Conservation (phyloP, 805 yeast genomes). For the Spathaspora arborariae region DNA sequence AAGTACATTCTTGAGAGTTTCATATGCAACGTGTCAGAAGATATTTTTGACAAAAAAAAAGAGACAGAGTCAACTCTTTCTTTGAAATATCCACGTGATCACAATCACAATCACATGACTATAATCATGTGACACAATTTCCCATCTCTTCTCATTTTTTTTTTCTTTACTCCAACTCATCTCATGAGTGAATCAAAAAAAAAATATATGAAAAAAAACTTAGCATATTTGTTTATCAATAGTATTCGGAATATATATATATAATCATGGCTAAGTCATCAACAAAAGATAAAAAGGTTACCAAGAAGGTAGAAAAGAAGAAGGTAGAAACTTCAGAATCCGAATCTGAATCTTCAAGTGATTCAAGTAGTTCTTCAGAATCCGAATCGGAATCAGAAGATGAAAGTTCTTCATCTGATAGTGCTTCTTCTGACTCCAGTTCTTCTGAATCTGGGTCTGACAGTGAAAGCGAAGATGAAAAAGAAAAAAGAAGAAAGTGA, state of each 20-base stretch:
- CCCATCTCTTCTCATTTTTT: neutral
- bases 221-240: neutral
- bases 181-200: slow-evolving; percentile 1
- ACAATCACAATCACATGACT: neutral
- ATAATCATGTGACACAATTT: neutral
- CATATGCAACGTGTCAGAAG: too few relatives aligned
- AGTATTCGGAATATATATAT: slow-evolving; percentile 8
- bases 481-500: slow-evolving; percentile 23
- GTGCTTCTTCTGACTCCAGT: slow-evolving; percentile 13
- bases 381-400: slow-evolving; percentile 17
- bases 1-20: too few relatives aligned
- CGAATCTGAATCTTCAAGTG: slow-evolving; percentile 11
- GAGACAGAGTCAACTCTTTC: too few relatives aligned
- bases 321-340: slow-evolving; percentile 15
- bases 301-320: slow-evolving; percentile 17
- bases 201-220: slow-evolving; percentile 5
- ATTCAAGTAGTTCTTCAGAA: slow-evolving; percentile 20
- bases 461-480: slow-evolving; percentile 3
- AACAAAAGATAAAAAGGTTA: slow-evolving; percentile 19
- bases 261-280: slow-evolving; percentile 36
- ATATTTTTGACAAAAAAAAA: too few relatives aligned
- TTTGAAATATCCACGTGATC: neutral
- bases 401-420: slow-evolving; percentile 14
- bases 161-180: slow-evolving; percentile 6
- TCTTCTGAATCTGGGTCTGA: slow-evolving; percentile 17